A percentile compares a stretch with the other conserved stretches of the same genome.
phyloP scores from a whole-genome alignment of 441 rosid species.

The Viola pubescens region DNA sequence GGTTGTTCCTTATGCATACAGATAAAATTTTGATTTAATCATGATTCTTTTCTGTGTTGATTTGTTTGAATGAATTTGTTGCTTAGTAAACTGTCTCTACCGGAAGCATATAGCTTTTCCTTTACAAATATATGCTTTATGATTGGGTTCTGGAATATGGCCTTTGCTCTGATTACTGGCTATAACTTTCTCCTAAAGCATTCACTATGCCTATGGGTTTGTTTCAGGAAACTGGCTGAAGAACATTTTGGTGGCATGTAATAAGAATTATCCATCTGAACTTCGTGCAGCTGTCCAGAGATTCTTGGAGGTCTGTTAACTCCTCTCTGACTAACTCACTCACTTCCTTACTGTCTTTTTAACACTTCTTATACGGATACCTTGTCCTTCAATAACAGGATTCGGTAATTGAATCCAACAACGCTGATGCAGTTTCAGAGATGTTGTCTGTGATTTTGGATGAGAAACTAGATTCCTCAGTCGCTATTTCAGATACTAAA shows the following conservation, averaged over 20 bases:
- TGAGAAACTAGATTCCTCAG: conserved; percentile 46
- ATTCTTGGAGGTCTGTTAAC: conserved; percentile 58
- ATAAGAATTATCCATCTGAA: conserved; percentile 71
- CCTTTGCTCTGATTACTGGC: neutral
- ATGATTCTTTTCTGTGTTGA: neutral
- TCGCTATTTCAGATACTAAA: conserved; percentile 54
- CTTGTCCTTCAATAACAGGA: conserved; percentile 34
- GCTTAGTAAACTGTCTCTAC: neutral
- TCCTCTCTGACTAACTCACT: conserved; percentile 6
- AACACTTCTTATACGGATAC: neutral
- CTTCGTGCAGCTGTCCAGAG: conserved; percentile 45
- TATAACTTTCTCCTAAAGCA: neutral
- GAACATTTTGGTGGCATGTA: conserved; percentile 48
- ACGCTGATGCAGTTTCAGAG: conserved; percentile 45
- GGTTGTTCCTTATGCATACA: neutral
- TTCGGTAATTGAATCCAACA: conserved; percentile 39
- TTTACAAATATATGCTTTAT: neutral
- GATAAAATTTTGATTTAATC: too few relatives aligned
- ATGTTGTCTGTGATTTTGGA: conserved; percentile 54
- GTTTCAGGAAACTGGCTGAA: conserved; percentile 68
- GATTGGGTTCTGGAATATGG: neutral
- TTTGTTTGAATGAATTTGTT: neutral
- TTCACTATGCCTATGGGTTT: conserved; percentile 11
- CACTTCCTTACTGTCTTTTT: neutral
- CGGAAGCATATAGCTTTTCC: conserved; percentile 1